These are phyloP conservation scores for Sclerotiophoma versabilis DNA, from an alignment of 2,329 filamentous ascomycete genomes.

Conservation along the genomic window DNA sequence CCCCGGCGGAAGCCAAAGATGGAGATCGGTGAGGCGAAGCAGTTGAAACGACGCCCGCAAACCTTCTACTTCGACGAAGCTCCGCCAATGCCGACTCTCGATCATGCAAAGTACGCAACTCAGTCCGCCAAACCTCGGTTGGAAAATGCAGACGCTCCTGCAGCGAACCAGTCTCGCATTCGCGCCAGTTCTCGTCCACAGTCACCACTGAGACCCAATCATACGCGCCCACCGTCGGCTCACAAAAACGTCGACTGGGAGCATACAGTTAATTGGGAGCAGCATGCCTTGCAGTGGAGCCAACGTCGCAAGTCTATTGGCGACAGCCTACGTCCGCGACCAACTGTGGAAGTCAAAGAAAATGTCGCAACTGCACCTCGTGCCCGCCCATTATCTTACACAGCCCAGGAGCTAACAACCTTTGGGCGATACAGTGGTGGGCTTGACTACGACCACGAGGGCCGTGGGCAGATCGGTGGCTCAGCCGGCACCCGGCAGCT, in stretches of 20 bases:
- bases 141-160: slow-evolving; percentile 7
- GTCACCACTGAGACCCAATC: slow-evolving; percentile 11
- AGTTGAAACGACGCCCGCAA: slow-evolving; percentile 25
- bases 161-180: slow-evolving; percentile 12
- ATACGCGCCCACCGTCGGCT: slow-evolving; percentile 16
- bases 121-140: slow-evolving; percentile 15
- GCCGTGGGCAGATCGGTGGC: slow-evolving; percentile 42
- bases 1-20: slow-evolving; percentile 39
- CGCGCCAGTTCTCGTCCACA: slow-evolving; percentile 8
- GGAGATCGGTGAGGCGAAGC: slow-evolving; percentile 34
- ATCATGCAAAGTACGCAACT: slow-evolving; percentile 20
- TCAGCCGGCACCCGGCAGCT: slow-evolving; percentile 46
- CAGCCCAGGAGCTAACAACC: slow-evolving; percentile 6
- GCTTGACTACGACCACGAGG: slow-evolving; percentile 45
- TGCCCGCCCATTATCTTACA: slow-evolving; percentile 10
- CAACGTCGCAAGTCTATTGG: slow-evolving; percentile 43
- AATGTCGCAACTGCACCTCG: slow-evolving; percentile 7
- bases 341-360: slow-evolving; percentile 8
- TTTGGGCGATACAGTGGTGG: slow-evolving; percentile 49
- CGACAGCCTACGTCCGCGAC: slow-evolving; percentile 28
- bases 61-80: slow-evolving; percentile 11
- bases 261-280: slow-evolving; percentile 33
- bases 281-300: slow-evolving; percentile 36
- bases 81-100: slow-evolving; percentile 33
- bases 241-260: slow-evolving; percentile 23